phyloP scores from a whole-genome alignment of 108 stramenopile species.

The Nitzschia sp. region DNA sequence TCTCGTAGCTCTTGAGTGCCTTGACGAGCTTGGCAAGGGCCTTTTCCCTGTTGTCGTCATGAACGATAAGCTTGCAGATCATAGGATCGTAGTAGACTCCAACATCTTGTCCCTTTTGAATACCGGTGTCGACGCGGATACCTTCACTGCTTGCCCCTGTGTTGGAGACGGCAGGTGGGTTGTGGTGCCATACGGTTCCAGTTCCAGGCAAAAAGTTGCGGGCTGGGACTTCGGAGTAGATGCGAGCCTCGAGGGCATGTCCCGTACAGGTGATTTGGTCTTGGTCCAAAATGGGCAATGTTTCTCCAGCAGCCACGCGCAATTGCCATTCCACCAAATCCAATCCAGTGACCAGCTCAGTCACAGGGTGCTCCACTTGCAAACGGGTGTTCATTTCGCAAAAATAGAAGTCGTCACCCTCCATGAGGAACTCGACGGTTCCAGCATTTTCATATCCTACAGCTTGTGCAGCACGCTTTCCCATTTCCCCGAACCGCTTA shows the following conservation, averaged over 20 bases:
- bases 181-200: constrained; percentile 57
- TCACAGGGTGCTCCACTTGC: constrained; percentile 95
- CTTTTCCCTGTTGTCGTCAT: constrained; percentile 42
- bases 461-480: constrained; percentile 67
- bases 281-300: constrained; percentile 43
- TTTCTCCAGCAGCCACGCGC: constrained; percentile 64
- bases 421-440: constrained; percentile 95
- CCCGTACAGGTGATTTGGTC: constrained; percentile 44
- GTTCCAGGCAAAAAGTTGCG: constrained; percentile 91
- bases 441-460: constrained; percentile 91
- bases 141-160: constrained; percentile 23
- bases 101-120: constrained; percentile 82
- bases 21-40: constrained; percentile 61
- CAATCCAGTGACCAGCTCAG: constrained; percentile 88
- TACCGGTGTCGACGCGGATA: constrained; percentile 91
- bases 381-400: constrained; percentile 97
- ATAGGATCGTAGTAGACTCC: constrained; percentile 96
- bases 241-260: constrained; percentile 87
- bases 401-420: constrained; percentile 92
- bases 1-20: constrained; percentile 65
- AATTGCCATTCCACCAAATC: constrained; percentile 84
- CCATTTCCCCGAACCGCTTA: constrained; percentile 85
- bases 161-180: constrained; percentile 54
- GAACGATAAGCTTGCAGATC: constrained; percentile 92
- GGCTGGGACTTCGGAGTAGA: constrained; percentile 96